Evolutionary conservation across 495 filamentous ascomycete species (phyloP).

Genomic region (Clohesyomyces aquaticus): DNA sequence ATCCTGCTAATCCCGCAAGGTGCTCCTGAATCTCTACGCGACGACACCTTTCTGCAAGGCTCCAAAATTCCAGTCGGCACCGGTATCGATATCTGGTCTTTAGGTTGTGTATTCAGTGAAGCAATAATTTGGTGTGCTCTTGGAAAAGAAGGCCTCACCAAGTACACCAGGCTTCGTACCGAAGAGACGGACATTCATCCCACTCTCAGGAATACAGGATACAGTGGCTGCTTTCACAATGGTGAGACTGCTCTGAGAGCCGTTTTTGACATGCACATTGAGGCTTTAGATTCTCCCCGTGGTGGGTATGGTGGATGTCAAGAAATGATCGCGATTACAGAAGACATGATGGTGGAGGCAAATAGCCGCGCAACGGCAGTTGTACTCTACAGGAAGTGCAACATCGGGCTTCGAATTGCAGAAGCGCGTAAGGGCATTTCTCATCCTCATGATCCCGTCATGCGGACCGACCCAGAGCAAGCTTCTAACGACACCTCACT

Average conservation of each 20-base stretch:
- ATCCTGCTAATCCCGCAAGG: constrained; percentile 29
- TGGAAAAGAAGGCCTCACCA: constrained; percentile 42
- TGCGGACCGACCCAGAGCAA: no score
- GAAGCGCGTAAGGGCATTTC: no score
- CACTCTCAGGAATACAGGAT: constrained; percentile 39
- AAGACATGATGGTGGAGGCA: constrained; percentile 11
- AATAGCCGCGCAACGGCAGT: not conserved
- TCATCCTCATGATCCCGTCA: no score
- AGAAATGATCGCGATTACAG: constrained; percentile 12
- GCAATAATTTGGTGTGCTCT: constrained; percentile 50
- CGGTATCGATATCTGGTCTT: constrained; percentile 53
- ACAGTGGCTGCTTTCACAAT: constrained; percentile 51
- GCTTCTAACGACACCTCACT: no score
- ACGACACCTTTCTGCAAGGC: constrained; percentile 36
- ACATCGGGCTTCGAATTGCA: no score
- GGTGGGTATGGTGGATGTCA: not conserved
- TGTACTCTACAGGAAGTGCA: no score
- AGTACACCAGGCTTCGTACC: constrained; percentile 47
- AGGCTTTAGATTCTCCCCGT: not conserved
- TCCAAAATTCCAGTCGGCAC: constrained; percentile 29
- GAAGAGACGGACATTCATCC: constrained; percentile 35
- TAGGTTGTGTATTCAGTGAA: constrained; percentile 55
- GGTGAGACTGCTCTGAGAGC: constrained; percentile 42
- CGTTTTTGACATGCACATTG: constrained; percentile 11
- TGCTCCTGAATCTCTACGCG: constrained; percentile 47